Evolutionary conservation across 2,329 filamentous ascomycete species (phyloP), one percentile per base, ranked within the genome.

Genomic region (Arachnopeziza araneosa): DNA sequence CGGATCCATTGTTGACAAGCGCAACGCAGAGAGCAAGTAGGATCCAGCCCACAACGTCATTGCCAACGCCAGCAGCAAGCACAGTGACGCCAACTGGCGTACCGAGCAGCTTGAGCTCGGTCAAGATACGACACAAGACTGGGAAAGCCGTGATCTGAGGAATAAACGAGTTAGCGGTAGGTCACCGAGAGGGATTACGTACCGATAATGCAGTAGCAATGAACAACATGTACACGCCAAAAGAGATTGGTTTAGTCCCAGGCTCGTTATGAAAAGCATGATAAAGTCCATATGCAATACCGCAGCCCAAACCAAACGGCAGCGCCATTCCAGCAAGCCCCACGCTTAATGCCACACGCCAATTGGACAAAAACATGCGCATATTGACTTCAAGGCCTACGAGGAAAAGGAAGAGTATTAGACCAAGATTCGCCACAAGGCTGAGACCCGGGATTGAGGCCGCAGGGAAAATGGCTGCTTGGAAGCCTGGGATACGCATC

Each of bases 1-100:
- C 93, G 52, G 83, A 88, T 19, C 86, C 86, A 30, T 93, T 91
- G 71, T 98, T 98, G 69, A 96, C 93, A 24, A 98, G 81, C 0
- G 93, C 90, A 36, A 98, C 93, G 67, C 93, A 97, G 26, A 98
- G 86, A 0, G 93, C 93, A 24, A 98, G 85, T 19, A 98, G 79
- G 65, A 97, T 88, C 93, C 93, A 98, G 60, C 91, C 90, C 2
- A 89, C 85, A 19, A 95, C 91, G 70, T 98, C 93, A 72, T 98
- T 97, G 1, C 91, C 91, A 17, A 97, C 92, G 56, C 93, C 93
- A 6, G 93, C 93, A 2, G 93, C 92, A 9, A 97, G 80, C 1
- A 93, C 90, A 48, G 96, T 96, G 44, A 96, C 84, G 70, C 93
- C 93, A 5, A 96, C 93, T 0, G 88, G 83, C 1, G 91, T 95